Evolutionary conservation across 1,139 yeast genomes (phyloP).

Genomic region (Yamadazyma friedrichii): DNA sequence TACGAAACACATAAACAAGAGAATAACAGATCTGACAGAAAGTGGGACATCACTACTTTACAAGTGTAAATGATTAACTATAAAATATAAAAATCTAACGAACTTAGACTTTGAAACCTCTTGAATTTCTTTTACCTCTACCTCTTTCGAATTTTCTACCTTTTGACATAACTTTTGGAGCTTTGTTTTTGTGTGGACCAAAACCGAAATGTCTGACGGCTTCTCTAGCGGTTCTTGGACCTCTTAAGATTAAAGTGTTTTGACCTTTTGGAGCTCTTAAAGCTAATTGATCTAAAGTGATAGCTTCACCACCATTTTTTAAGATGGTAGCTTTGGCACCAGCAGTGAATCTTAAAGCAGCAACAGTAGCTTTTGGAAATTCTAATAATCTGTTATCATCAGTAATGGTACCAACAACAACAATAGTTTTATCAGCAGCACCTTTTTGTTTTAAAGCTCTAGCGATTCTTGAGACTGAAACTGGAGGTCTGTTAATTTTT

Average conservation of each 20-base stretch:
- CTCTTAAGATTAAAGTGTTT: slow-evolving; percentile 97
- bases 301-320: slow-evolving; percentile 99
- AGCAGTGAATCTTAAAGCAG: slow-evolving; percentile 99
- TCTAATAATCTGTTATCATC: slow-evolving; percentile 93
- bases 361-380: slow-evolving; percentile 96
- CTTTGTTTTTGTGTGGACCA: slow-evolving; percentile 99
- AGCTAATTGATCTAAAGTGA: slow-evolving; percentile 99
- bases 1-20: not conserved
- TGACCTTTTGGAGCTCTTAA: slow-evolving; percentile 99
- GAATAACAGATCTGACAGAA: too few relatives aligned
- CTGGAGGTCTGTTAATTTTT: slow-evolving; percentile 99
- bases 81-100: slow-evolving; percentile 9
- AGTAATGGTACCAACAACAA: slow-evolving; percentile 98
- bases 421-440: slow-evolving; percentile 88
- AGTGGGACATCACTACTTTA: slow-evolving; percentile 4
- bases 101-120: slow-evolving; percentile 99
- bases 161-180: slow-evolving; percentile 95
- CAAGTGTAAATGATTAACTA: slow-evolving; percentile 7
- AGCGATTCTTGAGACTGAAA: slow-evolving; percentile 88
- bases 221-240: slow-evolving; percentile 98
- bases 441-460: slow-evolving; percentile 82
- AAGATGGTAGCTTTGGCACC: slow-evolving; percentile 97
- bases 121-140: slow-evolving; percentile 99
- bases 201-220: slow-evolving; percentile 99
- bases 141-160: slow-evolving; percentile 99